Percentiles rank a stretch among this genome's conserved stretches.
phyloP scores from a whole-genome alignment of 148 eudicot genomes.

The Linanthus parryae region DNA sequence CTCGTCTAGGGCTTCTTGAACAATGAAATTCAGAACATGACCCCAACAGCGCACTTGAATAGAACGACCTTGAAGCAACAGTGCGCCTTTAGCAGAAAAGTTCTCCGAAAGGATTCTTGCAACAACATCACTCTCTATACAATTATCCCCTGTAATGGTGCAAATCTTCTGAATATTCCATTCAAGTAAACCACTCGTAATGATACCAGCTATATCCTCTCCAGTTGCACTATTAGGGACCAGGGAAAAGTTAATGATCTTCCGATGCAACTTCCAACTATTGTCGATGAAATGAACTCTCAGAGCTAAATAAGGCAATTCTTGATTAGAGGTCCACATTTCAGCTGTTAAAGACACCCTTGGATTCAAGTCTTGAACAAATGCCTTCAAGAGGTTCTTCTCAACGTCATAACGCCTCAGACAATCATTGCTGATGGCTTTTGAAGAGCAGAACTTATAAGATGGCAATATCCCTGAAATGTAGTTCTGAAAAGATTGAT shows the following conservation, averaged over 20 bases:
- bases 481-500: conserved; percentile 6
- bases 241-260: conserved; percentile 1
- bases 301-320: conserved; percentile 7
- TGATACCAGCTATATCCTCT: not conserved
- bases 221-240: not conserved
- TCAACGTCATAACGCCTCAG: conserved; percentile 4
- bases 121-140: conserved; percentile 1
- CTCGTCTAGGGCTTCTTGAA: conserved; percentile 15
- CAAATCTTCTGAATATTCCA: conserved; percentile 7
- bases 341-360: conserved; percentile 7
- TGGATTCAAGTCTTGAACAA: conserved; percentile 1
- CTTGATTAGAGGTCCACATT: conserved; percentile 11
- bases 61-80: conserved; percentile 11
- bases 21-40: conserved; percentile 16
- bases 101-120: conserved; percentile 11
- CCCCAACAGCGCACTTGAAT: conserved; percentile 19
- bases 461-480: conserved; percentile 5
- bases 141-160: conserved; percentile 2
- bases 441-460: not conserved
- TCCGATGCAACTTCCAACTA: conserved; percentile 9
- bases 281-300: conserved; percentile 3
- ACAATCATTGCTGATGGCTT: conserved; percentile 3
- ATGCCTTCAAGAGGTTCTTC: not conserved
- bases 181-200: not conserved
- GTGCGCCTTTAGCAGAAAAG: conserved; percentile 9